phyloP scores from a whole-genome alignment of 352 stramenopile species.

The Phytophthora kernoviae region DNA sequence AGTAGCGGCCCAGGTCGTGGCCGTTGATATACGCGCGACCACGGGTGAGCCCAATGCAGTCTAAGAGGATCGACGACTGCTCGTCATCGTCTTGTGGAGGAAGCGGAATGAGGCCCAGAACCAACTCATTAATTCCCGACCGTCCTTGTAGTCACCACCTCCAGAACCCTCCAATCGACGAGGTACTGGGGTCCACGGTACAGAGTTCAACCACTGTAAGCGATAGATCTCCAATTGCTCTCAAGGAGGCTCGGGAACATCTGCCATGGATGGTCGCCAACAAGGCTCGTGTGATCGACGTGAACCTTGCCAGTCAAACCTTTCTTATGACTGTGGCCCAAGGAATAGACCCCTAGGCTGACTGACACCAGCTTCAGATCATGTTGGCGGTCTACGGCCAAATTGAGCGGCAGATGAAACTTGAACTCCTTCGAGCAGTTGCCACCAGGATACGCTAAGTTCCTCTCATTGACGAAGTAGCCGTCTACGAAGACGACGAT shows the following conservation, averaged over 20 bases:
- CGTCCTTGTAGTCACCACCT: background rate
- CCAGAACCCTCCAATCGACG: background rate
- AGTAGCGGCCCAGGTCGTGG: constrained; percentile 70
- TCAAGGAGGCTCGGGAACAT: constrained; percentile 70
- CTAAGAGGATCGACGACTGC: constrained; percentile 59
- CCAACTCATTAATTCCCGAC: constrained; percentile 51
- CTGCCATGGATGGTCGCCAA: constrained; percentile 37
- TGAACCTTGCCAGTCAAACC: constrained; percentile 57
- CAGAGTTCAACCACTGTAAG: constrained; percentile 48
- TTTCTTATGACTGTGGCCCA: constrained; percentile 61
- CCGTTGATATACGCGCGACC: constrained; percentile 69
- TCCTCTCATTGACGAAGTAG: constrained; percentile 44
- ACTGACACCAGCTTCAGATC: constrained; percentile 56
- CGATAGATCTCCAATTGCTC: constrained; percentile 69
- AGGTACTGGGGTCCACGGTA: constrained; percentile 44
- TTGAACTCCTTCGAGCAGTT: constrained; percentile 55
- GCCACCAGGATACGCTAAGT: constrained; percentile 51
- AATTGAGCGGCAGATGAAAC: constrained; percentile 43
- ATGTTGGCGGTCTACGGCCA: constrained; percentile 35
- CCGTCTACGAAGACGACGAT: constrained; percentile 61
- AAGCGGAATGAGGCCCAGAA: constrained; percentile 55
- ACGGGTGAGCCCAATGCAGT: constrained; percentile 61
- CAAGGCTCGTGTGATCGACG: constrained; percentile 44
- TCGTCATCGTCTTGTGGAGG: background rate
- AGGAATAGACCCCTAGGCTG: constrained; percentile 61